Base-by-base conservation (phyloP, 306 rosid genomes). In the Corylus heterophylla region DNA sequence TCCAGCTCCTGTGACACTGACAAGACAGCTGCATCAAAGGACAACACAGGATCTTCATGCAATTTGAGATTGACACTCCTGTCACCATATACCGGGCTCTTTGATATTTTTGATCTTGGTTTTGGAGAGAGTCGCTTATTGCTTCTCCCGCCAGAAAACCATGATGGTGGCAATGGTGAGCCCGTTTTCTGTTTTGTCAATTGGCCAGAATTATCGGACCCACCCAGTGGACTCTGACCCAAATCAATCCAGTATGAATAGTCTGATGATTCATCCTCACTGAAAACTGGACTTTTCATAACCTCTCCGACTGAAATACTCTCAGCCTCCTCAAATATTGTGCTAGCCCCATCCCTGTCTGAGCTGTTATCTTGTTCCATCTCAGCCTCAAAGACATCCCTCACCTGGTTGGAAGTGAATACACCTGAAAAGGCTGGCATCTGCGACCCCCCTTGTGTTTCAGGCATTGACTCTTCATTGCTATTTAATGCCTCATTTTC, bases 231-330 rank as follows among this genome's bases (percentile, higher is more conserved):
- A 80, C 98, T 94, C 78, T 91, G 98, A 71, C 98, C 97, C 91
- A 94, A 87, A 89, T 92, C 98, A 63, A 94, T 94, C 98, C 98
- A 94, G 81, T 71, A 84, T 0, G 98, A 94, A 78, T 94, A 91
- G 74, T 92, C 98, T 0, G 97, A 92, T 3, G 98, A 94, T 85
- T 89, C 98, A 2, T 94, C 98, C 84, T 94, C 98, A 59, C 97
- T 94, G 88, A 94, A 94, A 10, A 92, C 92, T 4, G 98, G 98
- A 87, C 98, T 94, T 87, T 91, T 94, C 93, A 94, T 94, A 82
- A 94, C 86, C 74, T 94, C 98, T 71, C 98, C 98, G 54, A 92
- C 90, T 35, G 97, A 92, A 69, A 94, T 18, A 79, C 93, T 92
- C 84, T 92, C 98, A 0, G 92, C 81, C 81, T 94, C 98, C 78